Base-by-base conservation (phyloP, 768 basidiomycete genomes). In the Gymnopilus dilepis region DNA sequence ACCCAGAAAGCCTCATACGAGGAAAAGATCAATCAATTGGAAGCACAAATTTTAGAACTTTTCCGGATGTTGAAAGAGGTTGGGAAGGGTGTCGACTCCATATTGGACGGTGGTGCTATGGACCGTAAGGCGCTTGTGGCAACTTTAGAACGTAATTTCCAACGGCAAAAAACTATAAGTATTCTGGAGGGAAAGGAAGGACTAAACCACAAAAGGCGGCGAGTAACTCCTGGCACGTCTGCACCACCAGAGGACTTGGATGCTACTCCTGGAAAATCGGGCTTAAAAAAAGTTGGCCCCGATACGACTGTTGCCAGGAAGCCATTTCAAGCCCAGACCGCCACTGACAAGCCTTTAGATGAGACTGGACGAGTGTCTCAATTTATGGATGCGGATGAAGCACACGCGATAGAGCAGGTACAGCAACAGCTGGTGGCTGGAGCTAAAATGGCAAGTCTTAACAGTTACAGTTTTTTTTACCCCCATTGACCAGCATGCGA, bases 61-160 rank as follows among this genome's bases (percentile, higher is more conserved):
- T 99, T 96, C 79, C 84, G 90, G 66, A 97, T 97, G 94, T 80
- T 99, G 56, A 92, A 88, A 72, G 92, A 97, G 69, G 84, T 91
- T 34, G 88, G 90, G 15, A 86, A 84, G 58, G 89, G 90, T 13
- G 84, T 94, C 37, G 90, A 92, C 58, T 84, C 83, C 62, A 86
- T 95, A 61, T 76, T 92, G 19, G 91, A 89, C 72, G 81, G 78
- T 24, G 84, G 83, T 51, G 83, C 81, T 7, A 86, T 95, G 86
- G 91, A 96, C 69, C 84, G 94, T 61, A 90, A 89, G 75, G 82
- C 87, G 17, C 82, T 99, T 40, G 88, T 97, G 6, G 84, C 90
- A 34, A 85, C 85, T 19, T 79, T 97, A 56, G 92, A 94, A 75
- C 91, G 84, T 66, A 90, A 93, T 67, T 83, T 93, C 67, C 89